Percentiles rank a stretch among this genome's conserved stretches.
Evolutionary conservation across 345 rosid genomes (phyloP).

Genomic region (Crucihimalaya himalaica): DNA sequence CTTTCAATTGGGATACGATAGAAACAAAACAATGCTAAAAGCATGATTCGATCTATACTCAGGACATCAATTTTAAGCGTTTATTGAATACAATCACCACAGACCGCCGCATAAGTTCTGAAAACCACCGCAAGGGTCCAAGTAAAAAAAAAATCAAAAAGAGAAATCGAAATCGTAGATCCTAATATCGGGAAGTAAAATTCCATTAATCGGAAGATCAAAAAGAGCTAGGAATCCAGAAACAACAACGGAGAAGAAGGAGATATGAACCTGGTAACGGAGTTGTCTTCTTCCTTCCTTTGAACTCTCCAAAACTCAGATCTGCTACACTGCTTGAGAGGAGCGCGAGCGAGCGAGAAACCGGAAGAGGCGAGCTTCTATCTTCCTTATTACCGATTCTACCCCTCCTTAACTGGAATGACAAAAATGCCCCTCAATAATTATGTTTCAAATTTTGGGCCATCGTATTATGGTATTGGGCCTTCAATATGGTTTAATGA

Average conservation of each 20-base stretch:
- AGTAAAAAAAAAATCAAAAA: background rate
- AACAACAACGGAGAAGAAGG: background rate
- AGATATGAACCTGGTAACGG: background rate
- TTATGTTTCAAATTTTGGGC: background rate
- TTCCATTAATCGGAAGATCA: background rate
- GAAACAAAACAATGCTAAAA: background rate
- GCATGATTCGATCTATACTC: background rate
- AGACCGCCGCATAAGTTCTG: background rate
- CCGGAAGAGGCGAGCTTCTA: background rate
- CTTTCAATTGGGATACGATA: background rate
- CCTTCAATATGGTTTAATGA: background rate
- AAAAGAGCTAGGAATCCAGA: background rate
- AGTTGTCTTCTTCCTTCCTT: slow-evolving; percentile 12
- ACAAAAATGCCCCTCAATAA: slow-evolving; percentile 2
- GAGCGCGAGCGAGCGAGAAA: background rate
- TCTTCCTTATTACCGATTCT: slow-evolving; percentile 16
- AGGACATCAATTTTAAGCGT: background rate
- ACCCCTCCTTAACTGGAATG: background rate
- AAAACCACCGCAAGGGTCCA: background rate
- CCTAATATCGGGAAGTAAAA: background rate
- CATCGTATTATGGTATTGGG: background rate
- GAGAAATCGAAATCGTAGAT: background rate
- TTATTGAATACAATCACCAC: no score
- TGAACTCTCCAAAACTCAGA: slow-evolving; percentile 14
- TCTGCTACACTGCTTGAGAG: background rate